Conservation (phyloP, 2,329 filamentous ascomycete species). For the Penicillium polonicum region DNA sequence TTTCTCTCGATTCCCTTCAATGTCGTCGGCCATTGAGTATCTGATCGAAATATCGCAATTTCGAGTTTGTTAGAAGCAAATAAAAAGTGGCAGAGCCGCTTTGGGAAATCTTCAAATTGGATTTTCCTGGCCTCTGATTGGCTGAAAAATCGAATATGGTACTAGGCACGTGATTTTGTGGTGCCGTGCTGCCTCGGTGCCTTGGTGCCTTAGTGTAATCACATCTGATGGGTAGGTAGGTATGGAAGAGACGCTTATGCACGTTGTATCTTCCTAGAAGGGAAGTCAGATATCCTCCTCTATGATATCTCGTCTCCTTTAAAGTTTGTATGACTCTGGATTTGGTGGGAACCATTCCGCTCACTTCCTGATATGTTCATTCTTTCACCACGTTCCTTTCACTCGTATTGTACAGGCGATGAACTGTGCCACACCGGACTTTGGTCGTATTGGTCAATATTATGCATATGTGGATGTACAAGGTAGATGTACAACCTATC, state of each 20-base stretch:
- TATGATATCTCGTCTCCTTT: neutral
- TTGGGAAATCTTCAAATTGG: neutral
- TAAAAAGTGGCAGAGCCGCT: neutral
- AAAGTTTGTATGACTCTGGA: neutral
- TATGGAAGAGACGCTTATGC: neutral
- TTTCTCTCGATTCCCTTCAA: slow-evolving; percentile 3
- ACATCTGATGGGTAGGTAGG: neutral
- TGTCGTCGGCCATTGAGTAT: neutral
- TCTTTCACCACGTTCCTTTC: neutral
- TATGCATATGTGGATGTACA: no score
- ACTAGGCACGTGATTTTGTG: neutral
- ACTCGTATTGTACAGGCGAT: neutral
- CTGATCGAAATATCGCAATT: neutral
- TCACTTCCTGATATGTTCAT: neutral
- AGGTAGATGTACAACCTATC: no score
- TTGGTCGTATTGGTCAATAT: no score
- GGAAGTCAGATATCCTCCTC: neutral
- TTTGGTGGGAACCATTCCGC: neutral
- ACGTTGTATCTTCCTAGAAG: neutral
- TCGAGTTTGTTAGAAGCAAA: neutral
- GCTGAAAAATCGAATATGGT: neutral
- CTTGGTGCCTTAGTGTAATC: neutral
- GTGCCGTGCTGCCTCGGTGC: neutral
- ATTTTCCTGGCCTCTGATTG: neutral
- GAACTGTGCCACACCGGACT: no score